Evolutionary conservation across 2,329 filamentous ascomycete species (phyloP).

Genomic region (Camillea tinctor): DNA sequence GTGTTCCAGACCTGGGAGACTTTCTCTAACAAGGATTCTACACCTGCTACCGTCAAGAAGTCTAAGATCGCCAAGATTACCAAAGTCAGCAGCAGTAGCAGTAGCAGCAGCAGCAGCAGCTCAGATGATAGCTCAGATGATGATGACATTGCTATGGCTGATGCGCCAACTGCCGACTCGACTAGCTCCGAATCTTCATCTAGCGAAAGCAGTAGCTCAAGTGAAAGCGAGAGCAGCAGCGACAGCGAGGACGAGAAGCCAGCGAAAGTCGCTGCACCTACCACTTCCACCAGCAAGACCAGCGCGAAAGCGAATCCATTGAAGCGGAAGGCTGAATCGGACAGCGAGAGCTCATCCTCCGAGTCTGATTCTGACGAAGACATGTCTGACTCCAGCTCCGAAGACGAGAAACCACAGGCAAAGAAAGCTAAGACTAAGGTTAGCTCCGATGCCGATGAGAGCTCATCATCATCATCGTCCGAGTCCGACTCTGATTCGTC

Average conservation of each 20-base stretch:
- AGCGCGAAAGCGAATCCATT: slow-evolving; percentile 40
- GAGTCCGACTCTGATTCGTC: slow-evolving; percentile 21
- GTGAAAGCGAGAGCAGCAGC: slow-evolving; percentile 33
- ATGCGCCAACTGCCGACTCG: slow-evolving; percentile 35
- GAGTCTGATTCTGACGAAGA: slow-evolving; percentile 41
- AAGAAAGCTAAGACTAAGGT: slow-evolving; percentile 46
- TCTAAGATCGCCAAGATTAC: slow-evolving; percentile 25
- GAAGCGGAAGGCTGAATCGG: slow-evolving; percentile 54
- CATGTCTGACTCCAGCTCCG: slow-evolving; percentile 35
- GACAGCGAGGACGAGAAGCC: slow-evolving; percentile 34
- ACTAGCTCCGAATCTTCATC: slow-evolving; percentile 29
- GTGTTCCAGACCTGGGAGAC: slow-evolving; percentile 53
- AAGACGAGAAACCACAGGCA: slow-evolving; percentile 40
- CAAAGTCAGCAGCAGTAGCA: slow-evolving; percentile 31
- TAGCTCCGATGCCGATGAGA: slow-evolving; percentile 34
- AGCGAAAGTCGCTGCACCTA: slow-evolving; percentile 15
- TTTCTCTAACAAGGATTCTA: slow-evolving; percentile 33
- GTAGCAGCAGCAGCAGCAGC: slow-evolving; percentile 20
- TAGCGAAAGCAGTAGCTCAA: slow-evolving; percentile 36
- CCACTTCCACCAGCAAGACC: slow-evolving; percentile 29
- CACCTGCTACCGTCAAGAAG: slow-evolving; percentile 26
- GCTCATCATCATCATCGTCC: slow-evolving; percentile 36
- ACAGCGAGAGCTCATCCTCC: slow-evolving; percentile 40
- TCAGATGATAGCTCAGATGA: slow-evolving; percentile 33
- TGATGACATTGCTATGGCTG: slow-evolving; percentile 47